Base-by-base conservation (phyloP, 192 early-diverging fungal genomes). In the Backusella sp. region DNA sequence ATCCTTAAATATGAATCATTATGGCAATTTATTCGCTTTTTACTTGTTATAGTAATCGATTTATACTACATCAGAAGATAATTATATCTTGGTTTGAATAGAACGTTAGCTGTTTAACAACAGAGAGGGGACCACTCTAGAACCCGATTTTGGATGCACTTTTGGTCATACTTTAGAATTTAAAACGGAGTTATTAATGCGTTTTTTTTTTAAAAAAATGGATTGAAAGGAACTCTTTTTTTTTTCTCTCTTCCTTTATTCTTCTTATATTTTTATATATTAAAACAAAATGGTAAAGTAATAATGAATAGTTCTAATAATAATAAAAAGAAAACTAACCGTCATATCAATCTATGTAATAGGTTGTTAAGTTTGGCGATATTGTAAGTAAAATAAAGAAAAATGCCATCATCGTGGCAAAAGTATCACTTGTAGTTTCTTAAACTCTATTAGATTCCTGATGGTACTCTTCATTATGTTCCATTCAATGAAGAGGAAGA, bases 401-500 rank as follows among this genome's bases (percentile, higher is more conserved):
- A 44, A 19, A 6, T 49, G 15, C 5, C 19, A 49, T 7, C 46
- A 49, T 49, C 19, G 6, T 49, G 17, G 19, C 4, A 6, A 49
- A n/a, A 7, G 37, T 39, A 6, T 19, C 17, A 19, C 46, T 6
- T 49, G 6, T 44, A 49, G 26, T 59, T 52, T 26, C 8, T 15
- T 53, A 1, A 0, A 23, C 23, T 7, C 8, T 42, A 26, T 59
- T 39, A 81, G 80, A 81, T 81, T 46, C 80, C 80, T 42, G 76
- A 81, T 56, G 80, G 73, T 12, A 68, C 72, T 36, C 76, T 81
- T 66, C 46, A 49, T n/a, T 49, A 49, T 6, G 46, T 49, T n/a
- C 46, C 46, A 19, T 49, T 49, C 70, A 77, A 14, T 75, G 72
- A 15, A 76, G 77, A 77, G 1, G 80, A 81, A 71, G 80, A 81